A percentile compares a stretch with the other conserved stretches of the same genome.
phyloP scores from a whole-genome alignment of 1,284 basidiomycete genomes.

The Neonothopanus nambi region DNA sequence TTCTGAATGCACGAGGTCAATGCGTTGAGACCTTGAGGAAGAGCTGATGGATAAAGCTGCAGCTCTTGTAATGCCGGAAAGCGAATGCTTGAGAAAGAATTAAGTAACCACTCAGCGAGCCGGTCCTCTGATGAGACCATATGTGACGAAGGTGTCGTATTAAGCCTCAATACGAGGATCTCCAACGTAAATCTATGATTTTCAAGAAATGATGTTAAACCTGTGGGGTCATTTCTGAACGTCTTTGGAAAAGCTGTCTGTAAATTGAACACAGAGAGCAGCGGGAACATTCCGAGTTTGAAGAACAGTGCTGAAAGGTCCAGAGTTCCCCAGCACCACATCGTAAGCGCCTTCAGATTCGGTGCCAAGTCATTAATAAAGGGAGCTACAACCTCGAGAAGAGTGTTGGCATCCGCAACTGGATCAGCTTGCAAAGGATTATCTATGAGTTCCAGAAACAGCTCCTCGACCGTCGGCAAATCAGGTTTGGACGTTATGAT shows the following conservation, averaged over 20 bases:
- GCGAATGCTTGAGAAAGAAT: constrained; percentile 20
- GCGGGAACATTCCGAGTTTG: constrained; percentile 31
- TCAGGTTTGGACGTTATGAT: constrained; percentile 33
- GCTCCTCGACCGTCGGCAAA: constrained; percentile 30
- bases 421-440: constrained; percentile 22
- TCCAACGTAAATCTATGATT: constrained; percentile 30
- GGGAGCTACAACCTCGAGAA: constrained; percentile 33
- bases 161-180: constrained; percentile 38
- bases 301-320: constrained; percentile 39
- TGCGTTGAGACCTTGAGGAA: constrained; percentile 31
- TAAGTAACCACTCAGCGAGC: constrained; percentile 34
- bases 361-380: constrained; percentile 36
- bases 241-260: constrained; percentile 41
- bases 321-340: constrained; percentile 38
- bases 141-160: constrained; percentile 31
- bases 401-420: constrained; percentile 21
- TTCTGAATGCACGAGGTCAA: constrained; percentile 31
- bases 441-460: constrained; percentile 39
- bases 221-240: constrained; percentile 32
- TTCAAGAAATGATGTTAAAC: constrained; percentile 33
- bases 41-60: constrained; percentile 39
- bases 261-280: constrained; percentile 32
- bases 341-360: constrained; percentile 30
- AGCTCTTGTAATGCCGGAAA: constrained; percentile 33
- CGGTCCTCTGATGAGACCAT: constrained; percentile 29